Conservation (phyloP, 2,329 filamentous ascomycete species). For the Grosmannia serpens region DNA sequence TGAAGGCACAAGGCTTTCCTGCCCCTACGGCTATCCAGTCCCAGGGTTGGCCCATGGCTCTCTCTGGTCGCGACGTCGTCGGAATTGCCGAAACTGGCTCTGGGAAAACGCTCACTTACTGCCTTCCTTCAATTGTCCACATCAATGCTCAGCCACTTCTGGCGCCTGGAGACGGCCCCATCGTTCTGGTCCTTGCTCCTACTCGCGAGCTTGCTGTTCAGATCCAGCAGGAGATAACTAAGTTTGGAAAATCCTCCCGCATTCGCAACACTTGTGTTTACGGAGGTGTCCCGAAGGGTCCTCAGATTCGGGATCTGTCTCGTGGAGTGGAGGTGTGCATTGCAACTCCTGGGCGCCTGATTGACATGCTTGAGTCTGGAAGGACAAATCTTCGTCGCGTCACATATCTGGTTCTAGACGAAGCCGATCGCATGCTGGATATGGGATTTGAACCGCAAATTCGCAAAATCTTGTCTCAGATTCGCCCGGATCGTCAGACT, state of each 20-base stretch:
- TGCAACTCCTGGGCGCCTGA: slow-evolving; percentile 91
- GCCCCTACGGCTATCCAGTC: slow-evolving; percentile 94
- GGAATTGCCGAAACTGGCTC: slow-evolving; percentile 99
- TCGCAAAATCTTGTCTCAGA: slow-evolving; percentile 95
- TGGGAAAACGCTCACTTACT: slow-evolving; percentile 98
- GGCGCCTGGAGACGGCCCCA: slow-evolving; percentile 88
- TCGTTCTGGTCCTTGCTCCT: slow-evolving; percentile 89
- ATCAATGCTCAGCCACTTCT: slow-evolving; percentile 98
- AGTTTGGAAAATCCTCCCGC: slow-evolving; percentile 94
- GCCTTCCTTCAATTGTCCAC: slow-evolving; percentile 94
- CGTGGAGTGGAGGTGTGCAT: slow-evolving; percentile 98
- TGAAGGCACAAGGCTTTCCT: slow-evolving; percentile 94
- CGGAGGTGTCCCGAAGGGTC: slow-evolving; percentile 95
- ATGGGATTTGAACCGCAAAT: slow-evolving; percentile 99
- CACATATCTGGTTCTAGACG: slow-evolving; percentile 95
- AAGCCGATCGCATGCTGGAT: slow-evolving; percentile 98
- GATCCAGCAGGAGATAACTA: slow-evolving; percentile 97
- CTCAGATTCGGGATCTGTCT: slow-evolving; percentile 88
- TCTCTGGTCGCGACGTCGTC: slow-evolving; percentile 94
- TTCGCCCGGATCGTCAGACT: slow-evolving; percentile 94
- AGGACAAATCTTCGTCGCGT: slow-evolving; percentile 97
- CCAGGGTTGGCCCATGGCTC: slow-evolving; percentile 97
- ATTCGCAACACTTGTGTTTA: slow-evolving; percentile 99
- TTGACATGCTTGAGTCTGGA: slow-evolving; percentile 96
- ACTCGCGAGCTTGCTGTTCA: slow-evolving; percentile 97